Evolutionary conservation across 2,329 filamentous ascomycete species (phyloP).

Genomic region (Juglanconis oblonga): DNA sequence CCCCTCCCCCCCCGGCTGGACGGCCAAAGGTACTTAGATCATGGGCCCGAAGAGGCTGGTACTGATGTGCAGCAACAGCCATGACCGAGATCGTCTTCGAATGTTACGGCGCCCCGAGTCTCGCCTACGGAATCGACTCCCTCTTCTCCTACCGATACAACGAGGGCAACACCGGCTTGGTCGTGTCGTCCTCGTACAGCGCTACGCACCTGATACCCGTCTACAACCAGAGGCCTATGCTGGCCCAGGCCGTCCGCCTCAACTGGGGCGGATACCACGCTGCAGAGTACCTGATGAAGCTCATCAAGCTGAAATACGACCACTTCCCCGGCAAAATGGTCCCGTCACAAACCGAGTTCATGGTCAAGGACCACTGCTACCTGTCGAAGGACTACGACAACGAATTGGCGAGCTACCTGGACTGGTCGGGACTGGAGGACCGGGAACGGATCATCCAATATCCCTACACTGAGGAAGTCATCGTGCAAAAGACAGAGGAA

Average conservation of each 20-base stretch:
- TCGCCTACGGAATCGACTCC: conserved; percentile 93
- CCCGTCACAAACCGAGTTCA: conserved; percentile 79
- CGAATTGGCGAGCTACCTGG: conserved; percentile 74
- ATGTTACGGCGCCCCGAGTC: conserved; percentile 84
- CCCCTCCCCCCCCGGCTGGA: neutral
- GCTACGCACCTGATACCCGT: conserved; percentile 95
- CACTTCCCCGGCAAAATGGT: conserved; percentile 84
- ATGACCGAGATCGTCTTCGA: conserved; percentile 99
- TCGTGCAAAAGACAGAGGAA: conserved; percentile 90
- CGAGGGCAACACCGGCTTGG: conserved; percentile 78
- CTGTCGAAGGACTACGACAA: conserved; percentile 78
- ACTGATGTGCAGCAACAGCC: conserved; percentile 49
- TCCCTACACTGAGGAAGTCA: conserved; percentile 86
- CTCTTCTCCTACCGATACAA: conserved; percentile 96
- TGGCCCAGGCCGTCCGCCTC: conserved; percentile 80
- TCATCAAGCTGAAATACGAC: conserved; percentile 88
- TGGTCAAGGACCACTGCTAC: conserved; percentile 87
- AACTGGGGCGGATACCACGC: conserved; percentile 95
- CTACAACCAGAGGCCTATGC: conserved; percentile 77
- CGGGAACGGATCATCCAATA: conserved; percentile 88
- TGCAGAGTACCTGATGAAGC: conserved; percentile 86
- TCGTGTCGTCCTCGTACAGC: conserved; percentile 89
- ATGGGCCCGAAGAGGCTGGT: neutral
- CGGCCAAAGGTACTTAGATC: too few species aligned
- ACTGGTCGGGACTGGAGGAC: conserved; percentile 90